Percentiles rank a stretch among this genome's conserved stretches.
These are phyloP conservation scores for Primulina eburnea DNA, from an alignment of 257 asterid species.

Conservation along the genomic window DNA sequence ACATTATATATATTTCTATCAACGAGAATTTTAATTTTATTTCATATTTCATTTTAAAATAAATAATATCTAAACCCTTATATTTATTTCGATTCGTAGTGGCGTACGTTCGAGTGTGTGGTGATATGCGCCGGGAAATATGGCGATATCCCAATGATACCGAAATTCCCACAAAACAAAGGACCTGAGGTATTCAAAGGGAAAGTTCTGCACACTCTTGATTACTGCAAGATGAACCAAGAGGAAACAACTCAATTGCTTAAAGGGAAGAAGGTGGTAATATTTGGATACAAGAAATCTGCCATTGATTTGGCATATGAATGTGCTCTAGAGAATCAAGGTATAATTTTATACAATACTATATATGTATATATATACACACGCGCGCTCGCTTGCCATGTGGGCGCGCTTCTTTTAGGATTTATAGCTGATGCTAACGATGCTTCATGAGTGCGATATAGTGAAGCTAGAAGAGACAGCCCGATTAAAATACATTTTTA, in stretches of 20 bases:
- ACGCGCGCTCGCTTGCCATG: too few relatives aligned
- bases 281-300: slow-evolving; percentile 85
- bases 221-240: slow-evolving; percentile 71
- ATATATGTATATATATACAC: too few relatives aligned
- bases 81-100: slow-evolving; percentile 32
- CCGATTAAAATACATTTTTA: too few relatives aligned
- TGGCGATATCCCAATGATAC: slow-evolving; percentile 75
- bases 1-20: neutral
- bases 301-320: slow-evolving; percentile 88
- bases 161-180: slow-evolving; percentile 55
- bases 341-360: slow-evolving; percentile 23
- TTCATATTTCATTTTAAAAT: neutral
- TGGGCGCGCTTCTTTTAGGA: too few relatives aligned
- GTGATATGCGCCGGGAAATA: slow-evolving; percentile 89
- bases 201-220: slow-evolving; percentile 66
- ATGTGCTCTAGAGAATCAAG: slow-evolving; percentile 88
- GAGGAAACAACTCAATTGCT: slow-evolving; percentile 45
- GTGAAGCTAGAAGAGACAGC: too few relatives aligned
- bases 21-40: neutral
- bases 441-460: too few relatives aligned
- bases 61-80: too few relatives aligned
- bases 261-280: slow-evolving; percentile 61
- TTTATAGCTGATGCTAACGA: too few relatives aligned
- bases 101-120: slow-evolving; percentile 69
- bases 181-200: slow-evolving; percentile 73